Evolutionary conservation across 1,284 basidiomycete genomes (phyloP), one percentile per base, ranked within the genome.

Genomic region (Vanrija pseudolonga): DNA sequence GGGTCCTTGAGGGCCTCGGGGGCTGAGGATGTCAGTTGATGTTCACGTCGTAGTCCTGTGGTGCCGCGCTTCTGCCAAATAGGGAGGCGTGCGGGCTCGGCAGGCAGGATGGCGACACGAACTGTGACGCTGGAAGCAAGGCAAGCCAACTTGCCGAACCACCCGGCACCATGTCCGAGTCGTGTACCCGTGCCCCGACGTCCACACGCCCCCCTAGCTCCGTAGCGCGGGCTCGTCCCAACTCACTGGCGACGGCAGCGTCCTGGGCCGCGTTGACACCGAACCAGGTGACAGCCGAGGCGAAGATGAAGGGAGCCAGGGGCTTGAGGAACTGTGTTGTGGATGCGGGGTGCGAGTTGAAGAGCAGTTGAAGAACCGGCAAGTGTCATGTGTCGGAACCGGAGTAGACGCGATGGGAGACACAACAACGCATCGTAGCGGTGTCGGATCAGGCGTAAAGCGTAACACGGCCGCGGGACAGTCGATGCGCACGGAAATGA

Each of bases 271-370:
- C 72, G 52, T 46, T 47, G 46, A 72, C 69, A 52, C 68, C 70
- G 55, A 53, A 66, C 47, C 60, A 64, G 61, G 68, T 68, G 57
- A 73, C 58, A 51, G 48, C 65, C 26, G 62, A 57, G 51, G 66
- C 66, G 60, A 69, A 57, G 59, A 71, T 57, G 70, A 74, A 74
- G 46, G 72, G 71, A 58, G 63, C 65, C 50, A 71, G 49, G 51
- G 72, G 72, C 63, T 69, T 68, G 54, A 65, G 44, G 61, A 73
- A 57, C 72, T 74, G 62, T 51, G 26, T 18, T 3, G 20, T n/a
- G 28, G 43, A 44, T 37, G n/a, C 5, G 12, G 17, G 14, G 40
- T 20, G 18, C 18, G 23, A 22, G 32, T 8, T 7, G 6, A 26
- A 26, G 26, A 26, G 26, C 26, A 11, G 26, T n/a, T n/a, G 32